phyloP scores from a whole-genome alignment of 768 basidiomycete species.

The Cystobasidium tubakii region DNA sequence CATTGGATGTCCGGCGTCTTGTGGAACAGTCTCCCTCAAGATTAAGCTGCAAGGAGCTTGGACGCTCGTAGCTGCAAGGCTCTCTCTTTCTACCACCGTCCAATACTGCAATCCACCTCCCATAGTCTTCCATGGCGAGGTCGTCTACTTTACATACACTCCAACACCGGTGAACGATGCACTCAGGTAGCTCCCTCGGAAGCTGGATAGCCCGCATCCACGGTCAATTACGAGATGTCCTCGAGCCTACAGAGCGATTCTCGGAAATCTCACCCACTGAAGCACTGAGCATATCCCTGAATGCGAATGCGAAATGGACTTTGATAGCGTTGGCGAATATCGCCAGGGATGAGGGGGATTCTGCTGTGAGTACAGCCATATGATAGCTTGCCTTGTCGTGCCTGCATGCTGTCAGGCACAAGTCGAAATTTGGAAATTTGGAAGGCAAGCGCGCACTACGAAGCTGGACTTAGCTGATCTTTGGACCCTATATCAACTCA shows the following conservation, averaged over 20 bases:
- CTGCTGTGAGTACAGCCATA: conserved; percentile 1
- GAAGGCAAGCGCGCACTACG: neutral
- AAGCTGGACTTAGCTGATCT: neutral
- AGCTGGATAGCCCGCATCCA: conserved; percentile 24
- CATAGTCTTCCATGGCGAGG: neutral
- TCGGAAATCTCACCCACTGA: conserved; percentile 15
- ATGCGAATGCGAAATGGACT: conserved; percentile 14
- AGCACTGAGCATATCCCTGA: neutral
- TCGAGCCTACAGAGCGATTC: conserved; percentile 11
- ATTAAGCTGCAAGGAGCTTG: too few relatives aligned
- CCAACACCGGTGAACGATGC: neutral
- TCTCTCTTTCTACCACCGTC: neutral
- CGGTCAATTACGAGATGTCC: conserved; percentile 5
- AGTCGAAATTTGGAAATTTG: neutral
- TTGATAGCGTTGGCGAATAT: conserved; percentile 21
- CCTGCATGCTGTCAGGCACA: neutral
- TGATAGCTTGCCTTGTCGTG: neutral
- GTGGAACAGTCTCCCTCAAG: too few relatives aligned
- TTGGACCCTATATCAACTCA: too few relatives aligned
- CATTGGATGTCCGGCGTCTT: too few relatives aligned
- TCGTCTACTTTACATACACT: neutral
- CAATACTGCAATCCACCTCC: too few relatives aligned
- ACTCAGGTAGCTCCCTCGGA: neutral
- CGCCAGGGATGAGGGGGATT: neutral
- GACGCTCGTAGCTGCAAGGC: neutral